Evolutionary conservation across 352 stramenopile genomes (phyloP).

Genomic region (Thalassiosira ordinaria): DNA sequence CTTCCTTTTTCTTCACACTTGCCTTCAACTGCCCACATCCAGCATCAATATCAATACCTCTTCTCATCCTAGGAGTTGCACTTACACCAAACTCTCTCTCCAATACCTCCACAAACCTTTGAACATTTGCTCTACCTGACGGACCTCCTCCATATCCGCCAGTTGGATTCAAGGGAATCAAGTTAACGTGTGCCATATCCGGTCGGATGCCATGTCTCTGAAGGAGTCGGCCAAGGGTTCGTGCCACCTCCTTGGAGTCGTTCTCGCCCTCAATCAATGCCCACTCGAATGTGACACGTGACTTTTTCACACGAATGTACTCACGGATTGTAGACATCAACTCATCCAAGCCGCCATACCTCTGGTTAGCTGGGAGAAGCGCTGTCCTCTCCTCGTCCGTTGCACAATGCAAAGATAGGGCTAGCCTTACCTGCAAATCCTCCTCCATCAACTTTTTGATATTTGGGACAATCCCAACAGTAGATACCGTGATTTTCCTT

Average conservation of each 20-base stretch:
- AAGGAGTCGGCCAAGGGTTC: constrained; percentile 82
- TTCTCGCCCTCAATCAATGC: constrained; percentile 88
- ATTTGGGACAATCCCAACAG: constrained; percentile 85
- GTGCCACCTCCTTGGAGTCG: constrained; percentile 83
- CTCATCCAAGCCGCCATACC: constrained; percentile 86
- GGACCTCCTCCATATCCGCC: constrained; percentile 78
- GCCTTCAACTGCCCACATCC: constrained; percentile 89
- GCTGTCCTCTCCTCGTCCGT: constrained; percentile 83
- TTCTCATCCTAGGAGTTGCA: constrained; percentile 84
- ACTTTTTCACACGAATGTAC: constrained; percentile 76
- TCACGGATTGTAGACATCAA: constrained; percentile 83
- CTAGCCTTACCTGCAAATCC: constrained; percentile 84
- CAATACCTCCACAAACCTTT: constrained; percentile 81
- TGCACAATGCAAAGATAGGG: constrained; percentile 87
- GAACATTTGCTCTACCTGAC: constrained; percentile 65
- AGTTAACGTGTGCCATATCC: constrained; percentile 89
- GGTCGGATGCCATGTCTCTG: constrained; percentile 66
- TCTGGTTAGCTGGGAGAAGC: constrained; percentile 87
- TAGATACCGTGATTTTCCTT: constrained; percentile 88
- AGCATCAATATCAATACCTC: constrained; percentile 91
- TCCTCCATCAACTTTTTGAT: constrained; percentile 77
- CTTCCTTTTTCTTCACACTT: constrained; percentile 77
- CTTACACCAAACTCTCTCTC: constrained; percentile 77
- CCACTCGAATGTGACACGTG: constrained; percentile 90
- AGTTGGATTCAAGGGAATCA: constrained; percentile 90